phyloP scores from a whole-genome alignment of 805 yeast species.

The Zygosaccharomyces gambellarensis region DNA sequence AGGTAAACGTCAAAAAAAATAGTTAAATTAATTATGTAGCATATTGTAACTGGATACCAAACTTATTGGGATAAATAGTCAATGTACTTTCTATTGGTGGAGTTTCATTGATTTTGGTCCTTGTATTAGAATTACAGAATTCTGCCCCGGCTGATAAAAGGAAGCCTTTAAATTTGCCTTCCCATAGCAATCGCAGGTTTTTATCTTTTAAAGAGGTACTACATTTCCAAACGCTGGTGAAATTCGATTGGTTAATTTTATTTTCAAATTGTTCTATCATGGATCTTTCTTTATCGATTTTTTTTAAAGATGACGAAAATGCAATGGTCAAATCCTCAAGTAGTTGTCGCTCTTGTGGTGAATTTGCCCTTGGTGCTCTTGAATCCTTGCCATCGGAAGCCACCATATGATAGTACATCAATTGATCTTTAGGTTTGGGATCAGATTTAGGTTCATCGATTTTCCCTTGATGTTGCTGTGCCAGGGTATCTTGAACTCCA shows the following conservation, averaged over 20 bases:
- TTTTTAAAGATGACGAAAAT: slow-evolving; percentile 32
- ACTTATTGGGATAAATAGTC: slow-evolving; percentile 18
- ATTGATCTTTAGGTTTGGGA: not conserved
- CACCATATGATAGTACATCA: slow-evolving; percentile 19
- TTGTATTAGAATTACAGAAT: slow-evolving; percentile 35
- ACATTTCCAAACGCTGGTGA: slow-evolving; percentile 66
- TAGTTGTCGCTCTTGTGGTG: slow-evolving; percentile 20
- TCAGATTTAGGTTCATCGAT: slow-evolving; percentile 4
- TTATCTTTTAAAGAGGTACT: slow-evolving; percentile 64
- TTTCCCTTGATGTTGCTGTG: slow-evolving; percentile 6
- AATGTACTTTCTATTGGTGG: slow-evolving; percentile 1
- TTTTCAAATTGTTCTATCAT: slow-evolving; percentile 49
- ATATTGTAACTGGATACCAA: slow-evolving; percentile 33
- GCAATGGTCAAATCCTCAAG: slow-evolving; percentile 28
- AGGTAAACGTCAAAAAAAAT: slow-evolving; percentile 33
- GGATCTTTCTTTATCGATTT: slow-evolving; percentile 34
- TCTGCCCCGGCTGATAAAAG: slow-evolving; percentile 70
- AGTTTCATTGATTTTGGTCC: slow-evolving; percentile 31
- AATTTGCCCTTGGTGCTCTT: slow-evolving; percentile 11
- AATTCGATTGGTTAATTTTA: slow-evolving; percentile 48
- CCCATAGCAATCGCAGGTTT: slow-evolving; percentile 71
- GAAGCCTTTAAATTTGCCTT: slow-evolving; percentile 78
- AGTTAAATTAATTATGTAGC: slow-evolving; percentile 17
- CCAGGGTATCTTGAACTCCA: slow-evolving; percentile 15
- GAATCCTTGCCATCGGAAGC: slow-evolving; percentile 5